Conservation (phyloP, 495 filamentous ascomycete genomes). For the Parathielavia appendiculata region DNA sequence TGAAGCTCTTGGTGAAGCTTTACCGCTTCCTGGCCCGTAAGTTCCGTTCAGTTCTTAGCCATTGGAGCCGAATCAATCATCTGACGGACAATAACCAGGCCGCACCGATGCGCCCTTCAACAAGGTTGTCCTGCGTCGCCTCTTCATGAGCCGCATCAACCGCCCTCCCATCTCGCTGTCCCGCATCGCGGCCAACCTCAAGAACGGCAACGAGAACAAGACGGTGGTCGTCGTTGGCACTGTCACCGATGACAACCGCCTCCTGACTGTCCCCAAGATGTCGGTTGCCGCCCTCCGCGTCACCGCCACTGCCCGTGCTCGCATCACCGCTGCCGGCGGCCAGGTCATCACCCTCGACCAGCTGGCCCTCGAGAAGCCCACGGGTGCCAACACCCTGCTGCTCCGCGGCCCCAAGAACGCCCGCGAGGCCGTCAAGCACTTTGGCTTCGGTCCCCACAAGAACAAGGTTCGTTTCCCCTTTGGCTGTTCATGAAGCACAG, state of each 20-base stretch:
- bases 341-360: constrained; percentile 93
- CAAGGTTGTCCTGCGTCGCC: constrained; percentile 90
- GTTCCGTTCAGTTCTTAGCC: constrained; percentile 34
- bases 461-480: constrained; percentile 67
- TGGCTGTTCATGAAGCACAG: neutral
- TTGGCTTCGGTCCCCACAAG: constrained; percentile 94
- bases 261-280: constrained; percentile 82
- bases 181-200: constrained; percentile 69
- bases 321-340: constrained; percentile 88
- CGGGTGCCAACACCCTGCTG: constrained; percentile 88
- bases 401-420: constrained; percentile 96
- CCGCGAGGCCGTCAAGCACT: constrained; percentile 97
- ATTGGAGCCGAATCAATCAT: neutral
- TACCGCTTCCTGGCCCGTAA: constrained; percentile 97
- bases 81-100: constrained; percentile 47
- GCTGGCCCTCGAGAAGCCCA: constrained; percentile 87
- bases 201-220: constrained; percentile 70
- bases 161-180: constrained; percentile 90
- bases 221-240: constrained; percentile 89
- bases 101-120: constrained; percentile 97
- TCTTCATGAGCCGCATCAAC: constrained; percentile 97
- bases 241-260: constrained; percentile 94
- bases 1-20: constrained; percentile 96
- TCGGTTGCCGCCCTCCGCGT: constrained; percentile 89
- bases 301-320: constrained; percentile 88